A percentile compares a stretch with the other conserved stretches of the same genome.
phyloP scores from a whole-genome alignment of 345 rosid genomes.

The Citrus trifoliata region DNA sequence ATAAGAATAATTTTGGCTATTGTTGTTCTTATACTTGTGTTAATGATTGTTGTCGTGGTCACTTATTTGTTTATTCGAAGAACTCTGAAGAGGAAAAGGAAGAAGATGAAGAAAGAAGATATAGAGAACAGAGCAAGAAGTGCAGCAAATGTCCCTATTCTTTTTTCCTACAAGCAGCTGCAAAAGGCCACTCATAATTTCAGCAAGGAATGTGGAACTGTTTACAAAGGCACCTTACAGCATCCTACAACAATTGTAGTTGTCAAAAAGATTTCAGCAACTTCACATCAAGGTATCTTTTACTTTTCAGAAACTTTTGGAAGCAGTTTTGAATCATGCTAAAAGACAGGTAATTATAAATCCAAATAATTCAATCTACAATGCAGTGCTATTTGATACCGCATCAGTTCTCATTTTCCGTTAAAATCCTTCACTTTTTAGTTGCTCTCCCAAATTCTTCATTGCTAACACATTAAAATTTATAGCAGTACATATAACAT shows the following conservation, averaged over 20 bases:
- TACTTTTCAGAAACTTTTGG: not conserved
- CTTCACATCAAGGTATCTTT: conserved; percentile 33
- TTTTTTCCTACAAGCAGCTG: conserved; percentile 33
- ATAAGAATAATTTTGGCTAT: conserved; percentile 4
- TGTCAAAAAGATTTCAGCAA: conserved; percentile 40
- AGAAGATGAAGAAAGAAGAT: conserved; percentile 12
- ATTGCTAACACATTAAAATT: not conserved
- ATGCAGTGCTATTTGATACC: not conserved
- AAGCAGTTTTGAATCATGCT: not conserved
- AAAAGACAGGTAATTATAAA: not conserved
- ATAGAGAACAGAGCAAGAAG: conserved; percentile 25
- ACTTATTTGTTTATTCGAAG: not conserved
- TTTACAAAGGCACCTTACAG: conserved; percentile 30
- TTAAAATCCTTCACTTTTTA: no score
- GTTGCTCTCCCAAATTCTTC: not conserved
- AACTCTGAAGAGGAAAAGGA: not conserved
- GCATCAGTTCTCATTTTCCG: not conserved
- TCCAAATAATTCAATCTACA: not conserved
- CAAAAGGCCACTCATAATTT: conserved; percentile 36
- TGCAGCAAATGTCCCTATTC: conserved; percentile 34
- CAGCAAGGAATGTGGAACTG: conserved; percentile 38
- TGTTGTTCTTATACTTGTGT: conserved; percentile 16
- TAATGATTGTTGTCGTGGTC: conserved; percentile 1
- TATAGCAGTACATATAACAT: no score
- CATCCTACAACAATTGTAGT: conserved; percentile 30